Evolutionary conservation across 306 rosid genomes (phyloP), one percentile per base, ranked within the genome.

Genomic region (Morella rubra): DNA sequence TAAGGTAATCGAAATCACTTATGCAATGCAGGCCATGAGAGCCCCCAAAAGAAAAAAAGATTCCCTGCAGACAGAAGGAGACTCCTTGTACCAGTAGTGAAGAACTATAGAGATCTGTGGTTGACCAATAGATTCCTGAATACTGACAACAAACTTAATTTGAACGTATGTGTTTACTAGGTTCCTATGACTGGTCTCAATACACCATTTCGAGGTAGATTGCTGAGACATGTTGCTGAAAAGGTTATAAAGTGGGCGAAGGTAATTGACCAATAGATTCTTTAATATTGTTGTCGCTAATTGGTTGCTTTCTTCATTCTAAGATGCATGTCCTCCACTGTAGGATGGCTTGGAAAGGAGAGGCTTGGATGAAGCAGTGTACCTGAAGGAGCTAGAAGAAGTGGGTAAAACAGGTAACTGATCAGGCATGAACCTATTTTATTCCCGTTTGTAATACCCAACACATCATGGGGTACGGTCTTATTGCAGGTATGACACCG

Each of bases 291-390:
- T 46, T 72, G 18, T 79, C 13, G 53, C 66, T 68, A 47, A 73
- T 77, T 74, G 46, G 18, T 5, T 10, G 14, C 9, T 5, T 15
- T 56, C 70, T 58, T 27, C 18, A 5, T 76, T 68, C 11, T 70
- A 64, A 41, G 59, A 19, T 64, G 14, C 55, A 13, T 74, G 56
- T 51, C 75, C 77, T 77, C 53, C 72, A 20, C 59, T 82, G 27
- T 76, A 96, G 99, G 97, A 92, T 79, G 99, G 99, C 71, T 81
- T 96, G 89, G 97, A 96, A 75, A 86, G 96, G 85, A 88, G 98
- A 89, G 99, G 98, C 76, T 96, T 60, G 80, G 93, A 96, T 84
- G 99, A 96, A 86, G 69, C 89, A 0, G 98, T 97, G 64, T 92
- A 92, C 89, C 85, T 96, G 84, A 96, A 96, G 80, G 99, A 80